These are phyloP conservation scores for Pascua guehoae DNA, from an alignment of 1,284 basidiomycete species.

Conservation along the genomic window DNA sequence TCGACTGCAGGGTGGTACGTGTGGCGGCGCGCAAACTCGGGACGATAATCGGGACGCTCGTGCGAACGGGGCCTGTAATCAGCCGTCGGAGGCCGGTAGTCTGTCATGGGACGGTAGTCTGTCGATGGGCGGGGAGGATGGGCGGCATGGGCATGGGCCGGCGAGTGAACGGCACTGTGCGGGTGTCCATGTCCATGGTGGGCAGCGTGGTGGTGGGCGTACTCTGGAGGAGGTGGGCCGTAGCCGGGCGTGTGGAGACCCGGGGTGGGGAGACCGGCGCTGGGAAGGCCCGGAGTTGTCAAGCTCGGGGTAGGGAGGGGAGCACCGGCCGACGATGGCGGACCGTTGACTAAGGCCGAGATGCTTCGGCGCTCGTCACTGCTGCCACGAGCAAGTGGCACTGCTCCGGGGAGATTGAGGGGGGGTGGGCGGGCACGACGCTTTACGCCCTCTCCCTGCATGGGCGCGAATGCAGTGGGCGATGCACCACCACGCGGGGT, in stretches of 20 bases:
- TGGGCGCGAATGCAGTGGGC: too few species aligned
- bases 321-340: too few species aligned
- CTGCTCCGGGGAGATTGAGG: not conserved
- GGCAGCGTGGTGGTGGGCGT: not conserved
- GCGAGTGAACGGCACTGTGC: not conserved
- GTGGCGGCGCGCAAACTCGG: slow-evolving; percentile 3
- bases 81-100: too few species aligned
- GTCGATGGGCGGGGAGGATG: too few species aligned
- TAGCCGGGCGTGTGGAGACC: not conserved
- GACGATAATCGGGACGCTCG: not conserved
- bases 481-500: not conserved
- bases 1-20: slow-evolving; percentile 7
- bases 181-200: not conserved
- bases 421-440: slow-evolving; percentile 1
- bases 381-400: slow-evolving; percentile 2
- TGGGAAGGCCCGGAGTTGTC: too few species aligned
- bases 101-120: too few species aligned
- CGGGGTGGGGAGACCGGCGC: not conserved
- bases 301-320: too few species aligned
- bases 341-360: slow-evolving; percentile 10
- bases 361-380: slow-evolving; percentile 16
- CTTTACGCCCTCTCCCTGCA: not conserved
- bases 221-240: not conserved
- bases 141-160: too few species aligned
- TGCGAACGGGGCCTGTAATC: too few species aligned